Evolutionary conservation across 2,329 filamentous ascomycete genomes (phyloP).

Genomic region (Ceratocystis lukuohia): DNA sequence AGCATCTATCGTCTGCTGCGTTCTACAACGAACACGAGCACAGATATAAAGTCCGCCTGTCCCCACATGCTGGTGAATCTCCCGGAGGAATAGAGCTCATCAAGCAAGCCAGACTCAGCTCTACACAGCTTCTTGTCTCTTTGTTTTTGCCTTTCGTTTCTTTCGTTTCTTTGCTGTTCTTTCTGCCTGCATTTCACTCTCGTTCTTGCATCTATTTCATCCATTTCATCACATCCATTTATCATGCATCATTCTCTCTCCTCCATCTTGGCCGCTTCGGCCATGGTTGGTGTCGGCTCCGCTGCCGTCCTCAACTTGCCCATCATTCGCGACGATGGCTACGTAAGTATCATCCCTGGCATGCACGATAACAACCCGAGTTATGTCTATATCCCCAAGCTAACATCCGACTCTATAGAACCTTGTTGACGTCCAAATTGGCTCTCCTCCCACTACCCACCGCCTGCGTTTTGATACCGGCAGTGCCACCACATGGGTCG

Average conservation of each 20-base stretch:
- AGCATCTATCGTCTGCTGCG: too few species aligned
- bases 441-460: slow-evolving; percentile 25
- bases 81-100: too few species aligned
- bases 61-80: too few species aligned
- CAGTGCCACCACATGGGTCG: slow-evolving; percentile 27
- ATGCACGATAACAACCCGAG: neutral
- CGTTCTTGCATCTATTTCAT: neutral
- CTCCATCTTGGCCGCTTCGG: slow-evolving; percentile 15
- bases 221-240: neutral
- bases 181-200: neutral
- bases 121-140: neutral
- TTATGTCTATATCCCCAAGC: neutral
- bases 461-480: slow-evolving; percentile 28
- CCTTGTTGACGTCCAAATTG: slow-evolving; percentile 22
- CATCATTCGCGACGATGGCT: slow-evolving; percentile 16
- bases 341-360: slow-evolving; percentile 11
- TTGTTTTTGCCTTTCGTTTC: neutral
- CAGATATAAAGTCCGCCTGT: too few species aligned
- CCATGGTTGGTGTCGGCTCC: slow-evolving; percentile 9
- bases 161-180: neutral
- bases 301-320: slow-evolving; percentile 18
- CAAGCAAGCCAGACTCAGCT: neutral
- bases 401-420: slow-evolving; percentile 10
- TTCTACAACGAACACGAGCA: too few species aligned
- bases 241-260: slow-evolving; percentile 11